These are phyloP conservation scores for Epichloe bromicola DNA, from an alignment of 2,329 filamentous ascomycete species.

Conservation along the genomic window DNA sequence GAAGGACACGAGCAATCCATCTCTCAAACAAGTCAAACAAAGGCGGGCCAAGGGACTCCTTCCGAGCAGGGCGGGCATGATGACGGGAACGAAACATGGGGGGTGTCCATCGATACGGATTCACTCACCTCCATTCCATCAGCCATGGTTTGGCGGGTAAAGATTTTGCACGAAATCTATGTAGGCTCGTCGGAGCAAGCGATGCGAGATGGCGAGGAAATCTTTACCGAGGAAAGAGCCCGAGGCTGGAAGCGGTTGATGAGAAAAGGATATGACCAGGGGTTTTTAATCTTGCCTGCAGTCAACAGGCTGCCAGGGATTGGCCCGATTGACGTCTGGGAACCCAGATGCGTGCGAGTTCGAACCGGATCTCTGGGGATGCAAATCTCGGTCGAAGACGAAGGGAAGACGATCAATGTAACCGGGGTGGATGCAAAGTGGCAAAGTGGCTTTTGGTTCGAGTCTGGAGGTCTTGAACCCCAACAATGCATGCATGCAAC, in stretches of 20 bases:
- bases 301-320: background rate
- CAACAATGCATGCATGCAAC: background rate
- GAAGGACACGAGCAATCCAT: background rate
- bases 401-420: background rate
- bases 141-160: background rate
- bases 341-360: too few relatives aligned
- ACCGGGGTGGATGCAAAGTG: background rate
- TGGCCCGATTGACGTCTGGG: background rate
- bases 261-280: background rate
- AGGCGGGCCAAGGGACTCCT: background rate
- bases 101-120: background rate
- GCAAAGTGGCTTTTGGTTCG: background rate
- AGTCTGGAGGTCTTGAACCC: too few relatives aligned
- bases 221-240: background rate
- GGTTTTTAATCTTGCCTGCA: background rate
- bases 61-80: background rate
- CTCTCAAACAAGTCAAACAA: background rate
- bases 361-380: background rate
- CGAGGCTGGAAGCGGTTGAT: background rate
- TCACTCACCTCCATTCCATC: conserved; percentile 8
- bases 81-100: background rate
- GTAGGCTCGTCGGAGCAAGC: background rate
- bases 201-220: background rate
- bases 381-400: background rate
- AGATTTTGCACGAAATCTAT: background rate